These are phyloP conservation scores for Tulasnella sp. DNA, from an alignment of 768 basidiomycete species.

Conservation along the genomic window DNA sequence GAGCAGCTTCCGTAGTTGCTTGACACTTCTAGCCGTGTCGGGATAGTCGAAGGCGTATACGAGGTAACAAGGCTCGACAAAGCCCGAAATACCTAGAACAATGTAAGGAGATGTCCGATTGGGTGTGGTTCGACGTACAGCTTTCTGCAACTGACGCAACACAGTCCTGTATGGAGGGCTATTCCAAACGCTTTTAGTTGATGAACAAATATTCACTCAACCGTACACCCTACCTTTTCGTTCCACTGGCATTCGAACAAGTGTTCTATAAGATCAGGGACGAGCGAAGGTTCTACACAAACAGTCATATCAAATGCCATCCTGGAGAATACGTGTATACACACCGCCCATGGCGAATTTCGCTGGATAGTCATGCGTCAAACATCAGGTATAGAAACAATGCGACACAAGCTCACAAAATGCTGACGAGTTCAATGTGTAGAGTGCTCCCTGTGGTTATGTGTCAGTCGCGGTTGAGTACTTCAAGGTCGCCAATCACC, in stretches of 20 bases:
- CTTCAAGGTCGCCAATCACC: background rate
- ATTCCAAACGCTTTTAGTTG: background rate
- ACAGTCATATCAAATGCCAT: conserved; percentile 22
- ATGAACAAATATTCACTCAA: no score
- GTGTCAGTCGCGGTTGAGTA: background rate
- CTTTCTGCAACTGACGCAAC: conserved; percentile 53
- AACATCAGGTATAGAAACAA: background rate
- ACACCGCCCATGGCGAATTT: conserved; percentile 34
- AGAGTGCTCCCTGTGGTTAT: conserved; percentile 49
- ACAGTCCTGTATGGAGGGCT: conserved; percentile 68
- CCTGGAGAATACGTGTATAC: background rate
- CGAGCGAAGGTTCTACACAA: conserved; percentile 47
- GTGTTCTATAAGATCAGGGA: conserved; percentile 43
- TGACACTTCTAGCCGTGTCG: background rate
- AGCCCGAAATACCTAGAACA: conserved; percentile 40
- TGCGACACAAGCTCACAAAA: conserved; percentile 37
- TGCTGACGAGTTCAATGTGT: conserved; percentile 53
- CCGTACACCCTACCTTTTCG: conserved; percentile 47
- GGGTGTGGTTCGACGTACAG: conserved; percentile 29
- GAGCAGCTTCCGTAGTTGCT: background rate
- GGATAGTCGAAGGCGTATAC: conserved; percentile 2
- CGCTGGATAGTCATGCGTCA: conserved; percentile 22
- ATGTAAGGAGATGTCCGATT: conserved; percentile 11
- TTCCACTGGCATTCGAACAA: conserved; percentile 69
- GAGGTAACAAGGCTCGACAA: conserved; percentile 39